Conservation (phyloP, 495 filamentous ascomycete species). For the Penicillium coffeae region DNA sequence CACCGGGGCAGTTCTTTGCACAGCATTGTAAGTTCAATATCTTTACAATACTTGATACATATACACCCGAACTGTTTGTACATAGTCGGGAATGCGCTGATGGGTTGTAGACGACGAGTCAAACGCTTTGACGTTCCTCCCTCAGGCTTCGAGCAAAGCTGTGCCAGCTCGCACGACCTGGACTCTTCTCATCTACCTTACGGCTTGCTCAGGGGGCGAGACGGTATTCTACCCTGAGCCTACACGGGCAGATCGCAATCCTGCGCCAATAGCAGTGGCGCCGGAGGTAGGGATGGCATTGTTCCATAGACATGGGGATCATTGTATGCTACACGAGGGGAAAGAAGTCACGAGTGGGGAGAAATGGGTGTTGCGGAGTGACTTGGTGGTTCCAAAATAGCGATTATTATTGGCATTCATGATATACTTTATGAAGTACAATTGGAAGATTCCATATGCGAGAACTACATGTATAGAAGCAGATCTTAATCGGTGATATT, state of each 20-base stretch:
- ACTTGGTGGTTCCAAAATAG: conserved; percentile 69
- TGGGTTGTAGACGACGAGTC: conserved; percentile 67
- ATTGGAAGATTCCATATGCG: too few species aligned
- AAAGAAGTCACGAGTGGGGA: conserved; percentile 73
- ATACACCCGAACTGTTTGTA: too few species aligned
- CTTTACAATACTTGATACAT: not conserved
- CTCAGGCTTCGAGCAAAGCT: conserved; percentile 32
- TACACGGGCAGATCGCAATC: conserved; percentile 47
- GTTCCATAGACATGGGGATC: conserved; percentile 83
- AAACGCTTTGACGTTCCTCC: conserved; percentile 57
- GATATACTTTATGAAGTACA: not conserved
- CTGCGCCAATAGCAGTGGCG: conserved; percentile 60
- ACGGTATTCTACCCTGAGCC: conserved; percentile 86
- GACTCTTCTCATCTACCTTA: conserved; percentile 88
- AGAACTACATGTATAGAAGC: too few species aligned
- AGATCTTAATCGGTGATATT: not conserved
- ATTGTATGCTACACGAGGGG: conserved; percentile 89
- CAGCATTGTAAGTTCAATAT: conserved; percentile 73
- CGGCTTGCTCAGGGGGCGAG: conserved; percentile 75
- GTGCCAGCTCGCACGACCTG: conserved; percentile 77
- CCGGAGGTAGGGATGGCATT: conserved; percentile 79
- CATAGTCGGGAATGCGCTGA: not conserved
- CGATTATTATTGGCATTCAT: not conserved
- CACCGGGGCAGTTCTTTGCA: conserved; percentile 81
- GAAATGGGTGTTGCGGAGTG: conserved; percentile 90